These are phyloP conservation scores for Aspergillus sergii DNA, from an alignment of 2,329 filamentous ascomycete genomes.

Conservation along the genomic window DNA sequence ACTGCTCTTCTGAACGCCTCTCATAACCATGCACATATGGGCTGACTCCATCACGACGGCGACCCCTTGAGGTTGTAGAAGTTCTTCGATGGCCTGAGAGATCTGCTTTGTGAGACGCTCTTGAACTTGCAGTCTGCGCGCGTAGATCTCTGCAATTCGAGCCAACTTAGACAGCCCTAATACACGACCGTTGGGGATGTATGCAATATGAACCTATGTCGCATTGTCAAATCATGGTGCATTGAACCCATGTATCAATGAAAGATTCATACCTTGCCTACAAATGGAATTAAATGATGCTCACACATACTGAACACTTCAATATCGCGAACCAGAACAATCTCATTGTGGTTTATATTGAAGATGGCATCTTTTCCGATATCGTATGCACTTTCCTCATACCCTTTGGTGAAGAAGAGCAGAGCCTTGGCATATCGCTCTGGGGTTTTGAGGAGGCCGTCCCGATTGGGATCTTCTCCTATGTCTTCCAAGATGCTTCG, in stretches of 20 bases:
- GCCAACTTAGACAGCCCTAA: constrained; percentile 92
- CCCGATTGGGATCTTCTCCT: constrained; percentile 62
- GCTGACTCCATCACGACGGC: constrained; percentile 92
- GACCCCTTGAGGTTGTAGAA: constrained; percentile 86
- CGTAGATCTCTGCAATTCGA: constrained; percentile 92
- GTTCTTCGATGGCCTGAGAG: constrained; percentile 85
- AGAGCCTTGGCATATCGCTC: constrained; percentile 88
- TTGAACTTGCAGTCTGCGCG: constrained; percentile 85
- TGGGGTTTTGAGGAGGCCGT: constrained; percentile 64
- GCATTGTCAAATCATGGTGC: constrained; percentile 1
- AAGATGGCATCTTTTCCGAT: constrained; percentile 91
- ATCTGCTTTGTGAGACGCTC: constrained; percentile 92
- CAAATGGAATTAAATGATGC: constrained; percentile 91
- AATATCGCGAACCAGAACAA: constrained; percentile 94
- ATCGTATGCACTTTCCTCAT: constrained; percentile 83
- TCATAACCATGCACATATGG: constrained; percentile 96
- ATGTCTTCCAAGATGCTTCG: constrained; percentile 57
- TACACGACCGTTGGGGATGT: constrained; percentile 84
- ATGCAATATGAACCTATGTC: constrained; percentile 88
- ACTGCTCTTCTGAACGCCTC: constrained; percentile 84
- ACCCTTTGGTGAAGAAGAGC: constrained; percentile 89
- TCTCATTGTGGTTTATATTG: constrained; percentile 87
- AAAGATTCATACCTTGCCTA: constrained; percentile 69
- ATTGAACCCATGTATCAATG: neutral
- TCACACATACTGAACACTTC: constrained; percentile 90